These are phyloP conservation scores for Cladophialophora immunda DNA, from an alignment of 2,329 filamentous ascomycete species.

Conservation along the genomic window DNA sequence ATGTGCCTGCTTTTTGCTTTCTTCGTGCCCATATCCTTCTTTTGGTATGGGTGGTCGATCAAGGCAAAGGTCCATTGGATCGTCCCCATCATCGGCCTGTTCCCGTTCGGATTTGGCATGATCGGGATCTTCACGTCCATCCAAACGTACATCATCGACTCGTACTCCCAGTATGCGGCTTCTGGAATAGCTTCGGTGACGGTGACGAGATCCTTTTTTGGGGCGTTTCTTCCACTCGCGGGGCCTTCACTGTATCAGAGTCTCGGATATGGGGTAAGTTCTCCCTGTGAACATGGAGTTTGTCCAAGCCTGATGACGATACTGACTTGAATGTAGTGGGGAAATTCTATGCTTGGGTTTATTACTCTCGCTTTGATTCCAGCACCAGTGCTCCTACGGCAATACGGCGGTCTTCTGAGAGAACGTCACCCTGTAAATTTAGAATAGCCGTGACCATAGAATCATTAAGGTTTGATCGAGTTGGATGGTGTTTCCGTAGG, in stretches of 20 bases:
- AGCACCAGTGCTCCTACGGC: conserved; percentile 10
- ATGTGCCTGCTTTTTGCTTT: conserved; percentile 72
- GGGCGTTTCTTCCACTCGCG: conserved; percentile 16
- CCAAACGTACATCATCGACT: conserved; percentile 83
- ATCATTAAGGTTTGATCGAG: background rate
- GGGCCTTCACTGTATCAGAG: conserved; percentile 10
- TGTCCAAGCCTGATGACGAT: background rate
- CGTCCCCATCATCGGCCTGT: conserved; percentile 59
- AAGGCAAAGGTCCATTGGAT: conserved; percentile 62
- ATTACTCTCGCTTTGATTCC: conserved; percentile 19
- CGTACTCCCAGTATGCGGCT: conserved; percentile 55
- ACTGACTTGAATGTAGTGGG: conserved; percentile 17
- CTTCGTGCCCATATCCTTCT: conserved; percentile 75
- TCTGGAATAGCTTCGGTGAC: conserved; percentile 40
- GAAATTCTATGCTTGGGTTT: conserved; percentile 19
- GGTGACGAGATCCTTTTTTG: conserved; percentile 14
- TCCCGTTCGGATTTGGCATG: conserved; percentile 58
- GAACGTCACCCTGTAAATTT: conserved; percentile 12
- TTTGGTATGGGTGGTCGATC: conserved; percentile 88
- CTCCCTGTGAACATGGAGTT: background rate
- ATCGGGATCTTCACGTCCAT: conserved; percentile 81
- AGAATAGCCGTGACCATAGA: background rate
- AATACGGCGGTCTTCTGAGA: conserved; percentile 12
- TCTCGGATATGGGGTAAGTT: conserved; percentile 23
- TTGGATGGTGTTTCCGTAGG: background rate